Conservation (phyloP, 176 grass and related monocot species). For the Oropetium thomaeum region DNA sequence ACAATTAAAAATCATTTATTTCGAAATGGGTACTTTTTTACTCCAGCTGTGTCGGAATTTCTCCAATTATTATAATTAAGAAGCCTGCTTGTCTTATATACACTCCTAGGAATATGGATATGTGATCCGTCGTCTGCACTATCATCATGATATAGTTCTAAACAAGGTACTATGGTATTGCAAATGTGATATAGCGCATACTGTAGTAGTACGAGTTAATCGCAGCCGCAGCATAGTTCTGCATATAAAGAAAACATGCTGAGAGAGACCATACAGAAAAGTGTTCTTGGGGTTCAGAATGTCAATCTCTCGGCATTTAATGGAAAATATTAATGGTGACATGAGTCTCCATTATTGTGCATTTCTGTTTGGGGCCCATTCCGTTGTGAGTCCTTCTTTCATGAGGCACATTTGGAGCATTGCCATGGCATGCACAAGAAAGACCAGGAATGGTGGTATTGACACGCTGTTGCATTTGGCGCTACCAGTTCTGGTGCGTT, state of each 20-base stretch:
- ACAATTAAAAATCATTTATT: too few species aligned
- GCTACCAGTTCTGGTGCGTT: neutral
- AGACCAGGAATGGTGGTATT: neutral
- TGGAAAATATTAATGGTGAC: neutral
- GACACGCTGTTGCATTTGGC: neutral
- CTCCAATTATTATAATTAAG: too few species aligned
- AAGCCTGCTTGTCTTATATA: too few species aligned
- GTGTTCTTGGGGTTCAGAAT: neutral
- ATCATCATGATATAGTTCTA: too few species aligned
- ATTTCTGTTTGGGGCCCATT: neutral
- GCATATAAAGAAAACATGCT: neutral
- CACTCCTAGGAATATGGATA: too few species aligned
- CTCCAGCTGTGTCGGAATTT: too few species aligned
- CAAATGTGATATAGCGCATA: neutral
- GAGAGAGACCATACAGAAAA: neutral
- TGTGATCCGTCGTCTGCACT: too few species aligned
- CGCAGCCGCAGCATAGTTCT: neutral
- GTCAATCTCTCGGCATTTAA: neutral
- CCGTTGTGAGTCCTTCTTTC: neutral
- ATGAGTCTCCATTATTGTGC: neutral
- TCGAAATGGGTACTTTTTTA: too few species aligned
- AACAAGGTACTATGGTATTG: neutral
- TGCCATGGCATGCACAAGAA: neutral
- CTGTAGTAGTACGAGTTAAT: neutral
- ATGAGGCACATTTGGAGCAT: too few species aligned